phyloP scores from a whole-genome alignment of 2,329 filamentous ascomycete genomes.

The Talaromyces sp. region DNA sequence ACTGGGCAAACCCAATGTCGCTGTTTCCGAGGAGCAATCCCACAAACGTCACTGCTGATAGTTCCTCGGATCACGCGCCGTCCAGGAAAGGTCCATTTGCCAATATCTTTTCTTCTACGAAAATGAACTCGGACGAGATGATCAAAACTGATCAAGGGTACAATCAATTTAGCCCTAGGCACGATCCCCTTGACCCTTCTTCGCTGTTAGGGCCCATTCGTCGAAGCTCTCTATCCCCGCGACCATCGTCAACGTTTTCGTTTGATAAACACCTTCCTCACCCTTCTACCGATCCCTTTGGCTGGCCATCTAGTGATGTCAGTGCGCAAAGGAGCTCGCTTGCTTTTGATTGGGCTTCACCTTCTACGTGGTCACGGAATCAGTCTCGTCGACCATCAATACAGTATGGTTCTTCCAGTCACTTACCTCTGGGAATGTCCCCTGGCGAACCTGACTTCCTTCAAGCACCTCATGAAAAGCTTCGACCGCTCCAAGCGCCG shows the following conservation, averaged over 20 bases:
- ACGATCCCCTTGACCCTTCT: slow-evolving; percentile 42
- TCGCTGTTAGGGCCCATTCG: slow-evolving; percentile 38
- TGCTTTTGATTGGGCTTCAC: slow-evolving; percentile 48
- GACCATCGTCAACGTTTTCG: slow-evolving; percentile 50
- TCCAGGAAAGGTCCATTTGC: slow-evolving; percentile 36
- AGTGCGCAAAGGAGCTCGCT: slow-evolving; percentile 49
- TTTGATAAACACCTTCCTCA: slow-evolving; percentile 58
- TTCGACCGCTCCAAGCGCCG: slow-evolving; percentile 52
- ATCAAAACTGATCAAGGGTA: slow-evolving; percentile 34
- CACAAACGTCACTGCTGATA: slow-evolving; percentile 34
- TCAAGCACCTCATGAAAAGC: slow-evolving; percentile 43
- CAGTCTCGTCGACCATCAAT: slow-evolving; percentile 76
- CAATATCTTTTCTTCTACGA: slow-evolving; percentile 38
- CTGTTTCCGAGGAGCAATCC: slow-evolving; percentile 43
- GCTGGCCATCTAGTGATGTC: slow-evolving; percentile 54
- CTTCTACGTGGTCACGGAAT: slow-evolving; percentile 63
- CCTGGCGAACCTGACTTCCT: slow-evolving; percentile 41
- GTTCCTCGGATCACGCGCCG: slow-evolving; percentile 34
- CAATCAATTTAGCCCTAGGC: slow-evolving; percentile 42
- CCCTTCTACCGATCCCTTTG: slow-evolving; percentile 74
- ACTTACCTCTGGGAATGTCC: slow-evolving; percentile 50
- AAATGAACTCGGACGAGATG: slow-evolving; percentile 24
- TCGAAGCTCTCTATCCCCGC: slow-evolving; percentile 39
- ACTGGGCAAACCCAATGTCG: slow-evolving; percentile 48
- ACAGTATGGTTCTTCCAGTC: slow-evolving; percentile 67